Conservation (phyloP, 495 filamentous ascomycete genomes). For the Entonaema liquescens region DNA sequence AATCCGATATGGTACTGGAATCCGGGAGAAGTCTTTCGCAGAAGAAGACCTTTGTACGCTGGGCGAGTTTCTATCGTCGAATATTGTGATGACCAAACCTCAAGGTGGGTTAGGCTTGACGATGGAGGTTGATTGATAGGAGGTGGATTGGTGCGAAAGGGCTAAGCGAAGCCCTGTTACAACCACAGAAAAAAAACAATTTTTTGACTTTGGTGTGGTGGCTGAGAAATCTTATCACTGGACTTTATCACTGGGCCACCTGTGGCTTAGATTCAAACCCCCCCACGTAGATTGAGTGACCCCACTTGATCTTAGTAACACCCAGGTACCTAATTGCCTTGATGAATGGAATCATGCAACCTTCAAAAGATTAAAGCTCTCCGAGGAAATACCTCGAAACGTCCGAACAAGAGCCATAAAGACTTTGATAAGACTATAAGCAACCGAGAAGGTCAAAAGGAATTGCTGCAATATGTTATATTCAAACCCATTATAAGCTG, state of each 20-base stretch:
- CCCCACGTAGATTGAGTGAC: background rate
- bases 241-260: slow-evolving; percentile 19
- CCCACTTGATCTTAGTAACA: background rate
- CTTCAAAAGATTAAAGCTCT: background rate
- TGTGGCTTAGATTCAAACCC: slow-evolving; percentile 7
- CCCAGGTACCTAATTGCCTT: background rate
- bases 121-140: slow-evolving; percentile 42
- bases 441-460: background rate
- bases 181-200: slow-evolving; percentile 40
- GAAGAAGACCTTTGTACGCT: slow-evolving; percentile 43
- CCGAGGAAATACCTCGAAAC: background rate
- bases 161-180: slow-evolving; percentile 48
- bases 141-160: slow-evolving; percentile 43
- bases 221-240: slow-evolving; percentile 18
- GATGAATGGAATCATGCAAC: background rate
- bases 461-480: background rate
- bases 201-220: slow-evolving; percentile 42
- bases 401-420: background rate
- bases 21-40: slow-evolving; percentile 36
- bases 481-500: too few species aligned
- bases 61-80: slow-evolving; percentile 47
- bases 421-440: background rate
- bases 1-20: slow-evolving; percentile 40
- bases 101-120: slow-evolving; percentile 40
- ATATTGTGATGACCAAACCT: slow-evolving; percentile 48